phyloP scores from a whole-genome alignment of 768 basidiomycete species.

The Postia placenta region DNA sequence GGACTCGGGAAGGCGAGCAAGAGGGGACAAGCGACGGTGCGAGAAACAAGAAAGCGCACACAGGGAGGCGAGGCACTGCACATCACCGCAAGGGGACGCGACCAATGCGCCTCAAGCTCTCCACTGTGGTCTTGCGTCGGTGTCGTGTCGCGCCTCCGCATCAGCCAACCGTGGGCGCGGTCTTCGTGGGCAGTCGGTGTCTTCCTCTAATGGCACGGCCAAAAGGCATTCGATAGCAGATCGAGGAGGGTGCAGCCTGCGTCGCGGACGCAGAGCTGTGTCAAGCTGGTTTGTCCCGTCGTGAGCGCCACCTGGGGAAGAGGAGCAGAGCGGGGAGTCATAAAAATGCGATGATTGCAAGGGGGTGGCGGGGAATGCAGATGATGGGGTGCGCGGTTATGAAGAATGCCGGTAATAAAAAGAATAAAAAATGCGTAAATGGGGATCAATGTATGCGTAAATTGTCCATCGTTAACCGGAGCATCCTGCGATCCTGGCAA shows the following conservation, averaged over 20 bases:
- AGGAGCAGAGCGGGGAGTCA: conserved; percentile 4
- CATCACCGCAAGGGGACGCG: conserved; percentile 39
- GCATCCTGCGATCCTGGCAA: conserved; percentile 52
- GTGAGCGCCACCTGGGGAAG: conserved; percentile 12
- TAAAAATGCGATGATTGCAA: conserved; percentile 7
- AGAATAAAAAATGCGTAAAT: conserved; percentile 23
- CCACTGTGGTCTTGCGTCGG: conserved; percentile 31
- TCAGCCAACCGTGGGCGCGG: conserved; percentile 51
- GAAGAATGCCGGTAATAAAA: conserved; percentile 19
- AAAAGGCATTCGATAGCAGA: conserved; percentile 32
- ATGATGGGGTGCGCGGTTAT: conserved; percentile 3
- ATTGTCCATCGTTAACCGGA: conserved; percentile 41
- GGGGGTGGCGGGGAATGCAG: conserved; percentile 10
- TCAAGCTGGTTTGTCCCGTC: conserved; percentile 15
- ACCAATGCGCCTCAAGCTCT: conserved; percentile 47
- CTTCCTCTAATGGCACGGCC: conserved; percentile 44
- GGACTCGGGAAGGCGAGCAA: conserved; percentile 25
- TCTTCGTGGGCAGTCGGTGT: conserved; percentile 30
- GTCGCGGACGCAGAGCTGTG: conserved; percentile 21
- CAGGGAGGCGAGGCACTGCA: conserved; percentile 43
- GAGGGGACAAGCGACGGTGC: conserved; percentile 13
- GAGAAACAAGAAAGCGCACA: conserved; percentile 51
- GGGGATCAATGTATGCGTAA: conserved; percentile 24
- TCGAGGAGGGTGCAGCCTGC: conserved; percentile 12
- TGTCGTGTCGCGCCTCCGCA: conserved; percentile 46